phyloP scores from a whole-genome alignment of 371 early-diverging fungal genomes.

The Zychaea mexicana region DNA sequence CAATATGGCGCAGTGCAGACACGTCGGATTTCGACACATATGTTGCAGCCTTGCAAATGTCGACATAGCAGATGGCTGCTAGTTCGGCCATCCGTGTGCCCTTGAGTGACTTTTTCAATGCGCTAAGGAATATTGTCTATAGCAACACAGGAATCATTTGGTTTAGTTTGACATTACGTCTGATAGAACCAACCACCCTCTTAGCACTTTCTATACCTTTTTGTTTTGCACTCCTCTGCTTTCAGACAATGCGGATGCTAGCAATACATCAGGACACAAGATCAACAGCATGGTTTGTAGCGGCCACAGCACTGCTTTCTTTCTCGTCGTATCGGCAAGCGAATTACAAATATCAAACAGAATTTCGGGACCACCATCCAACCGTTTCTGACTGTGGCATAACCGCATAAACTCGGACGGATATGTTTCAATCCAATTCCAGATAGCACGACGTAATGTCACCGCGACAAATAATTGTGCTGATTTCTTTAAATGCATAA shows the following conservation, averaged over 20 bases:
- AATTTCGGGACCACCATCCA: slow-evolving; percentile 79
- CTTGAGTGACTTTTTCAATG: slow-evolving; percentile 64
- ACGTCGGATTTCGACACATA: slow-evolving; percentile 68
- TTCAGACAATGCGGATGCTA: slow-evolving; percentile 49
- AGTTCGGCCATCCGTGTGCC: slow-evolving; percentile 70
- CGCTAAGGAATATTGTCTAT: slow-evolving; percentile 71
- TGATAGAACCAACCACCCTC: too few species aligned
- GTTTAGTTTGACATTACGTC: too few species aligned
- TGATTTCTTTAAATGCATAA: slow-evolving; percentile 67
- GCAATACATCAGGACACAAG: slow-evolving; percentile 80
- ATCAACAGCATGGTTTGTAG: slow-evolving; percentile 79
- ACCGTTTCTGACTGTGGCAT: slow-evolving; percentile 68
- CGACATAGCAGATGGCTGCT: slow-evolving; percentile 78
- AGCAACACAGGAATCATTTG: too few species aligned
- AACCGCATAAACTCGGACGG: slow-evolving; percentile 77
- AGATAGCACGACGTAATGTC: slow-evolving; percentile 75
- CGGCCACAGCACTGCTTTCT: slow-evolving; percentile 81
- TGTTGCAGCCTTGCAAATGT: slow-evolving; percentile 79
- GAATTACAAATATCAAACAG: slow-evolving; percentile 77
- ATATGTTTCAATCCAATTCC: slow-evolving; percentile 89
- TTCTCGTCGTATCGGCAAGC: slow-evolving; percentile 70
- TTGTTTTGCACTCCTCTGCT: slow-evolving; percentile 39
- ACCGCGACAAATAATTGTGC: slow-evolving; percentile 72
- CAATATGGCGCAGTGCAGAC: slow-evolving; percentile 66
- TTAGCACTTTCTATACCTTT: slow-evolving; percentile 32